A percentile compares a stretch with the other conserved stretches of the same genome.
Evolutionary conservation across 306 rosid genomes (phyloP).

Genomic region (Ormosia semicastrata): DNA sequence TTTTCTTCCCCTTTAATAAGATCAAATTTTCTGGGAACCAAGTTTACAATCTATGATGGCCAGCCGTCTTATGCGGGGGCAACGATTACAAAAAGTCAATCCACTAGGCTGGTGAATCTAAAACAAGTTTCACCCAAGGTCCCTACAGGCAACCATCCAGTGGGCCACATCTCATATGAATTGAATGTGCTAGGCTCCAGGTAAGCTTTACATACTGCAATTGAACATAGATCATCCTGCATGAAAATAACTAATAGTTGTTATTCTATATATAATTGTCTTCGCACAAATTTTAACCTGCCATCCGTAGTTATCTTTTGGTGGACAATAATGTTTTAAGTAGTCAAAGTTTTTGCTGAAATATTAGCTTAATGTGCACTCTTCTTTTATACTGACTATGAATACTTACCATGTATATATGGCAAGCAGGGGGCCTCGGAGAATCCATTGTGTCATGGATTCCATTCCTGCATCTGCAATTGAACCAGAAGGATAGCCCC

Average conservation of each 20-base stretch:
- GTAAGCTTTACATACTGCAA: constrained; percentile 41
- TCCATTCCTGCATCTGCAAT: constrained; percentile 74
- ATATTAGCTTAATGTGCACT: not conserved
- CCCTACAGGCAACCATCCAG: constrained; percentile 87
- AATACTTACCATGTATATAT: constrained; percentile 20
- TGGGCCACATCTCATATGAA: constrained; percentile 87
- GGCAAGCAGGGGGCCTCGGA: constrained; percentile 89
- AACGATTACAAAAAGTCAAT: constrained; percentile 69
- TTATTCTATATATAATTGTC: not conserved
- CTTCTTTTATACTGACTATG: not conserved
- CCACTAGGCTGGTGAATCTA: constrained; percentile 76
- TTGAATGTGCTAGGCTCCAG: constrained; percentile 92
- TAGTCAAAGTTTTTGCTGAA: not conserved
- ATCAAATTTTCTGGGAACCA: constrained; percentile 93
- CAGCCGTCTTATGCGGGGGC: constrained; percentile 85
- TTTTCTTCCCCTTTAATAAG: constrained; percentile 39
- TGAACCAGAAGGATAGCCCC: constrained; percentile 81
- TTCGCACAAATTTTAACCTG: not conserved
- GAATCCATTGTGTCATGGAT: constrained; percentile 92
- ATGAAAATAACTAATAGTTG: not conserved
- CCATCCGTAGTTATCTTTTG: not conserved
- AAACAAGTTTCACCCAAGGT: constrained; percentile 85
- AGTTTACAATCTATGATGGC: constrained; percentile 85
- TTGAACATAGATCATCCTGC: not conserved
- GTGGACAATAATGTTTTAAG: constrained; percentile 8